Evolutionary conservation across 768 basidiomycete species (phyloP).

Genomic region (Pleurotus giganteus): DNA sequence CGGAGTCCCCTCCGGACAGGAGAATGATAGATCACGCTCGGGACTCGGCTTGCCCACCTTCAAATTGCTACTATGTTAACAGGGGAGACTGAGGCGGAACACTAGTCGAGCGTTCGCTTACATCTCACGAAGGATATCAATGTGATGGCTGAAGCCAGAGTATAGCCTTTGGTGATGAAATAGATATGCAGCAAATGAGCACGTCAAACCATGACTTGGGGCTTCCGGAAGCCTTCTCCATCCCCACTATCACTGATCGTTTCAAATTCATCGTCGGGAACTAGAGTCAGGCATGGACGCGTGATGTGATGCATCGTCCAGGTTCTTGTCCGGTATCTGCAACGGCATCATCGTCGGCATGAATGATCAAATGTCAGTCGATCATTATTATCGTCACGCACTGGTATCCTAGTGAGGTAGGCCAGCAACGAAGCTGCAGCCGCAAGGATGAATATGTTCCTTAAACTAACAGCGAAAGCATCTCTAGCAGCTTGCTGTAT

Average conservation of each 20-base stretch:
- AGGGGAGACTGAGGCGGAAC: too few species aligned
- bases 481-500: slow-evolving; percentile 49
- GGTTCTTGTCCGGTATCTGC: slow-evolving; percentile 22
- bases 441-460: slow-evolving; percentile 53
- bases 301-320: slow-evolving; percentile 11
- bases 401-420: slow-evolving; percentile 49
- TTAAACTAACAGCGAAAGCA: slow-evolving; percentile 50
- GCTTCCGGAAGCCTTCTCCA: too few species aligned
- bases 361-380: neutral
- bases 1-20: too few species aligned
- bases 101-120: too few species aligned
- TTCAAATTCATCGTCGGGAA: slow-evolving; percentile 13
- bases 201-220: too few species aligned
- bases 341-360: neutral
- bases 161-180: too few species aligned
- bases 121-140: too few species aligned
- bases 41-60: too few species aligned
- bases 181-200: too few species aligned
- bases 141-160: too few species aligned
- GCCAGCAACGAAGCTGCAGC: slow-evolving; percentile 48
- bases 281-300: neutral
- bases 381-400: slow-evolving; percentile 23
- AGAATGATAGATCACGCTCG: too few species aligned
- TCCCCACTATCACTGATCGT: slow-evolving; percentile 17
- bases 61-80: too few species aligned